These are phyloP conservation scores for Massariosphaeria phaeospora DNA, from an alignment of 495 filamentous ascomycete species.

Conservation along the genomic window DNA sequence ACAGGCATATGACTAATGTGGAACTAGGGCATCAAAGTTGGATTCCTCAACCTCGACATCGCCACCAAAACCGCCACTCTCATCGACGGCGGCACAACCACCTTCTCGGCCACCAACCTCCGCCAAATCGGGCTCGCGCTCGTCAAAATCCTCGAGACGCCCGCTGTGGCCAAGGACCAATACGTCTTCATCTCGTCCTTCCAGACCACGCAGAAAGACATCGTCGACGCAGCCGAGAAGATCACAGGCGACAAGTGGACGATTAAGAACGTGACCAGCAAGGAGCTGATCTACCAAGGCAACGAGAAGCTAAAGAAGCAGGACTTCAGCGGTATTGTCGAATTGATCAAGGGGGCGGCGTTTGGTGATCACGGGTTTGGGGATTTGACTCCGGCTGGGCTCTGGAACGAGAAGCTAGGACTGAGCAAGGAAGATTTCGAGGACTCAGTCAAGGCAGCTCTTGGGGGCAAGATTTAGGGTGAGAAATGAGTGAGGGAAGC, in stretches of 20 bases:
- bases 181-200: slow-evolving; percentile 48
- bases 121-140: slow-evolving; percentile 42
- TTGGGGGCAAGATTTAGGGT: slow-evolving; percentile 23
- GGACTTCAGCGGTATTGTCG: slow-evolving; percentile 33
- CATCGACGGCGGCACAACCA: slow-evolving; percentile 43
- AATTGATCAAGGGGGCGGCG: slow-evolving; percentile 11
- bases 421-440: slow-evolving; percentile 31
- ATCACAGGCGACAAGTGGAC: slow-evolving; percentile 43
- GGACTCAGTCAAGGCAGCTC: slow-evolving; percentile 20
- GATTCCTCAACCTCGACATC: slow-evolving; percentile 48
- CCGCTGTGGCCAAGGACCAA: slow-evolving; percentile 45
- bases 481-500: slow-evolving; percentile 2
- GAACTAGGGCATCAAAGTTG: slow-evolving; percentile 28
- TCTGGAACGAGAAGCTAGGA: slow-evolving; percentile 34
- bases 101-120: slow-evolving; percentile 44
- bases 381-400: slow-evolving; percentile 1
- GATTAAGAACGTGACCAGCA: slow-evolving; percentile 37
- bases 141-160: slow-evolving; percentile 41
- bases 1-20: no score
- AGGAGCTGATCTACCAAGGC: slow-evolving; percentile 34
- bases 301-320: slow-evolving; percentile 39
- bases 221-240: slow-evolving; percentile 46
- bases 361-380: slow-evolving; percentile 16
- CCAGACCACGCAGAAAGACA: slow-evolving; percentile 45
- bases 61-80: slow-evolving; percentile 44